phyloP scores from a whole-genome alignment of 179 eudicot species.

The Silene noctiflora region DNA sequence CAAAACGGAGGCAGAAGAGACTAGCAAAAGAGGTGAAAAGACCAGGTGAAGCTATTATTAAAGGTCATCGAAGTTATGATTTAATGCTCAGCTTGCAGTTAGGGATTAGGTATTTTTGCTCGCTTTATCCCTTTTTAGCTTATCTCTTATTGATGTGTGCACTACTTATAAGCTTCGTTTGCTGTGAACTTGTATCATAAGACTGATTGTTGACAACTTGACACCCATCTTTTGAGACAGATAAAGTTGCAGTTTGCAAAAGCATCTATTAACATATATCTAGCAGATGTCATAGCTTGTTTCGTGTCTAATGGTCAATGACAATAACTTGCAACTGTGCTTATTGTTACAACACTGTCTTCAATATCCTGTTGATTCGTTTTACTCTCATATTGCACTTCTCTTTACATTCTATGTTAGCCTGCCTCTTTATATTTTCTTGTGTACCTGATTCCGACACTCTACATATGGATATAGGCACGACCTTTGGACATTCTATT shows the following conservation, averaged over 20 bases:
- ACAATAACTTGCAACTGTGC: not conserved
- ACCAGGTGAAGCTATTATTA: conserved; percentile 91
- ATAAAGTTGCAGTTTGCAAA: not conserved
- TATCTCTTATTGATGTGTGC: not conserved
- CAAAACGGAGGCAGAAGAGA: conserved; percentile 60
- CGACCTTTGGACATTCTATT: not conserved
- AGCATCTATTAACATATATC: not conserved
- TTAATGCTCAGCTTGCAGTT: conserved; percentile 97
- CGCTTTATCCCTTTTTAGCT: conserved; percentile 14
- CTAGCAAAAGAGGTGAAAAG: conserved; percentile 75
- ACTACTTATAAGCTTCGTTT: not conserved
- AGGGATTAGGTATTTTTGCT: conserved; percentile 68
- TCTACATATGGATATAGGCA: not conserved
- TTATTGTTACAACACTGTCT: not conserved
- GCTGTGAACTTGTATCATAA: not conserved
- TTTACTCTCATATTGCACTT: not conserved
- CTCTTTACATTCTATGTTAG: no score
- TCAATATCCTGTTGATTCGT: not conserved
- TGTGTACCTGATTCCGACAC: not conserved
- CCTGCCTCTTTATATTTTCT: not conserved
- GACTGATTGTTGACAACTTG: not conserved
- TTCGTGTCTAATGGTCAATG: not conserved
- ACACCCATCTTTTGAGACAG: not conserved
- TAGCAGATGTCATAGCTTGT: not conserved
- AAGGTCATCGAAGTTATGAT: conserved; percentile 99